Conservation (phyloP, 176 grass and related monocot genomes). For the Hordeum marinum region DNA sequence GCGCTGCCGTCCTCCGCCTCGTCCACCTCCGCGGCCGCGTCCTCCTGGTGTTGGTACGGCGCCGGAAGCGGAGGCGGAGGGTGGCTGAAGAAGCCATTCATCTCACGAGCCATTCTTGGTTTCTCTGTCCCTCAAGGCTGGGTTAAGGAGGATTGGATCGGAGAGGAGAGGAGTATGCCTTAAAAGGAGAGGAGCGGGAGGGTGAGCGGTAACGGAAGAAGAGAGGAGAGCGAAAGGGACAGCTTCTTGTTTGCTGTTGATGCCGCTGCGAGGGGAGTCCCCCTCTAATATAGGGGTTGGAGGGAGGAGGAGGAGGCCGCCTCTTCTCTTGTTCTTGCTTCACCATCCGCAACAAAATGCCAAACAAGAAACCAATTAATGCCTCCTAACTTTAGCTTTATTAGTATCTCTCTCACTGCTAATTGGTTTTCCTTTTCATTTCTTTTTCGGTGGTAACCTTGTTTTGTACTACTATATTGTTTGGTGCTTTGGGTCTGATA, state of each 20-base stretch:
- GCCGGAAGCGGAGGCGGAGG: background rate
- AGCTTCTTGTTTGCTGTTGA: conserved; percentile 2
- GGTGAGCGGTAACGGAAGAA: background rate
- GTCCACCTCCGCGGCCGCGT: background rate
- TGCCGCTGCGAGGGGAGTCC: background rate
- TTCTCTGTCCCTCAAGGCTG: background rate
- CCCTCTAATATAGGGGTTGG: conserved; percentile 26
- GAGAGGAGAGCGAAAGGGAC: conserved; percentile 32
- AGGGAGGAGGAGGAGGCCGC: background rate
- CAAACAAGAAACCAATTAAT: conserved; percentile 11
- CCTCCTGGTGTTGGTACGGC: background rate
- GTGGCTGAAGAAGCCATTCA: conserved; percentile 26
- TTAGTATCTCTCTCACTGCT: background rate
- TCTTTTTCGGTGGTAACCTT: conserved; percentile 1
- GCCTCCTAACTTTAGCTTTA: background rate
- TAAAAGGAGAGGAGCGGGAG: background rate
- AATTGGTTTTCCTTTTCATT: background rate
- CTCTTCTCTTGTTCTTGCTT: background rate
- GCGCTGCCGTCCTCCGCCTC: background rate
- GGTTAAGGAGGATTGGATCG: too few species aligned
- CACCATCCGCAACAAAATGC: conserved; percentile 1
- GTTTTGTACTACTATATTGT: background rate
- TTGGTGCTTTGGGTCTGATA: background rate
- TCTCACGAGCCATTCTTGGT: conserved; percentile 12
- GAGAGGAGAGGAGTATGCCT: background rate